Base-by-base conservation (phyloP, 2,329 filamentous ascomycete genomes). In the Venturia nashicola region DNA sequence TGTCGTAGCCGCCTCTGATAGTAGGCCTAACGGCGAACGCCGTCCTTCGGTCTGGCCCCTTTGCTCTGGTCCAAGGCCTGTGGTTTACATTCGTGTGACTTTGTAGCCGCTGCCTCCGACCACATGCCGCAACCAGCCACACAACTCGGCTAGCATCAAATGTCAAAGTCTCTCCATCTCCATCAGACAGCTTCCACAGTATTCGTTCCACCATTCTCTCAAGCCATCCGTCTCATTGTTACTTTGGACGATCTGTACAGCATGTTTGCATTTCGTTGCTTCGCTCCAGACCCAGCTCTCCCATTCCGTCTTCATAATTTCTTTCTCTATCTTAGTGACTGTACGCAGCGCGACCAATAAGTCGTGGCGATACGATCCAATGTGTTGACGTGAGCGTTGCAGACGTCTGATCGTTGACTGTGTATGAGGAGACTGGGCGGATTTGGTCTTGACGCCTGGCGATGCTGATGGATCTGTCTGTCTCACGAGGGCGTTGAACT, bases 281-380 rank as follows among this genome's bases (percentile, higher is more conserved):
- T 99, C 94, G 68, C 90, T 87, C 3, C 83, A 76, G 39, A 97
- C 81, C 92, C 93, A 99, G 67, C 90, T 89, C 77, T 96, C 92
- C 87, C 91, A 99, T 74, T 97, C 93, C 0, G 88, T 88, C 70
- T 86, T 83, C 63, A 97, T 76, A 73, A 96, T 87, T 74, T 97
- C 91, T 65, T 83, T 82, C 78, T 97, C 94, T 36, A 97, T 86
- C 65, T 83, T 87, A 75, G 97, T 97, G 66, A 97, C 87, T 2
- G 97, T 84, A 5, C 92, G 86, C 78, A 97, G 86, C 5, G 92
- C 91, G 5, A 99, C 92, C 2, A 97, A 78, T 23, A 99, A 79
- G 71, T 97, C 91, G 73, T 99, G 91, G 2, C 94, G 83, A 73
- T 97, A 94, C 2, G 84, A 80, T 0, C 89, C 93, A 0, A 99